A percentile compares a stretch with the other conserved stretches of the same genome.
Evolutionary conservation across 176 grass and related monocot genomes (phyloP).

Genomic region (Tillandsia leiboldiana): DNA sequence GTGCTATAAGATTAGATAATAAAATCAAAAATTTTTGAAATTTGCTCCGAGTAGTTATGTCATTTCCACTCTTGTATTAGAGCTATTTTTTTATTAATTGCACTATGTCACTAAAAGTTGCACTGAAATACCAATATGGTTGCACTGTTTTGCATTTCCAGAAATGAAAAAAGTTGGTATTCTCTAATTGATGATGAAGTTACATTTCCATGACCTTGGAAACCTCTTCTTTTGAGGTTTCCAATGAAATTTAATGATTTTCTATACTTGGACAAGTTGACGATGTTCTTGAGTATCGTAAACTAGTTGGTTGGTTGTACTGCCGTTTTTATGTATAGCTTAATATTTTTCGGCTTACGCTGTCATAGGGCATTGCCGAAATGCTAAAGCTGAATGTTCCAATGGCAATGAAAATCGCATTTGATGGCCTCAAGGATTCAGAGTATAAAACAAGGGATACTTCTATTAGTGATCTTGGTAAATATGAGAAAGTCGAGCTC

Average conservation of each 20-base stretch:
- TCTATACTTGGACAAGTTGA: not conserved
- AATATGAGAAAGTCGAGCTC: constrained; percentile 76
- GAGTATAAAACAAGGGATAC: constrained; percentile 59
- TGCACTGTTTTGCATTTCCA: not conserved
- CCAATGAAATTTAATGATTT: not conserved
- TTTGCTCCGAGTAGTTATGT: not conserved
- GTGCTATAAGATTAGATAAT: not conserved
- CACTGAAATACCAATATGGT: not conserved
- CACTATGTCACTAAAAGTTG: not conserved
- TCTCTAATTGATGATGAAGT: not conserved
- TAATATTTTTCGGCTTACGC: constrained; percentile 2
- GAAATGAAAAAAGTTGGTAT: not conserved
- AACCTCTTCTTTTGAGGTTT: not conserved
- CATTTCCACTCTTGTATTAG: no score
- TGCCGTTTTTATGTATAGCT: not conserved
- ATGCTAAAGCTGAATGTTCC: constrained; percentile 85
- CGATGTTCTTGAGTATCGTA: not conserved
- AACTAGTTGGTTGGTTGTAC: not conserved
- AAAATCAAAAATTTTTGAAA: not conserved
- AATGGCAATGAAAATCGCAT: constrained; percentile 88
- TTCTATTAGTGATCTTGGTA: constrained; percentile 60
- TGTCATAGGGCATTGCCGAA: constrained; percentile 61
- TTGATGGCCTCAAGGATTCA: constrained; percentile 77
- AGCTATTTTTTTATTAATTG: not conserved
- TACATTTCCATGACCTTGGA: not conserved